Base-by-base conservation (phyloP, 2,329 filamentous ascomycete genomes). In the Curvularia verruculosa region DNA sequence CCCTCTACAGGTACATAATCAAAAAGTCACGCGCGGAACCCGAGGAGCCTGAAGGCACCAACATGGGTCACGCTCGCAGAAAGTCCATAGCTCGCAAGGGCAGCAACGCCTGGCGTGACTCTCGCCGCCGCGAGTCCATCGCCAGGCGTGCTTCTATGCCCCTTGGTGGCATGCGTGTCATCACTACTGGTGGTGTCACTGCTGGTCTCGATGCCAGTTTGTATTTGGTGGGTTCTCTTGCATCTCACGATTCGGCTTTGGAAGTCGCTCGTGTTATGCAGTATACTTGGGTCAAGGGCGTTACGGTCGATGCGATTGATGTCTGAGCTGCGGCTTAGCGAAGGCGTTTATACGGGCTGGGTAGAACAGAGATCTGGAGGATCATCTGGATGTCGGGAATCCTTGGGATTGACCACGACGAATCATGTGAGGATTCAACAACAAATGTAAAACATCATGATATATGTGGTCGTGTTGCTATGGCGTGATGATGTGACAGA, bases 231-330 rank as follows among this genome's bases (percentile, higher is more conserved):
- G 90, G 89, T 77, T 90, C 91, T 66, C 80, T 96, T 76, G 90
- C 94, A 48, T 89, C 87, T 59, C 87, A 91, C 71, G 89, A 90
- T 52, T 83, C 87, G 58, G 91, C 91, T 61, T 84, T 87, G 56
- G 89, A 94, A 79, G 87, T 91, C 64, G 88, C 89, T 71, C 85
- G 88, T 63, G 68, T 85, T 65, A 87, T 95, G 83, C 89, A 94
- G 80, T 90, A 93, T 82, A 86, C 84, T 72, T 96, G 92, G 92
- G 85, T 85, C 76, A 94, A 93, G 87, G 91, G 91, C 67, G 82
- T 90, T 75, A 90, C 92, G 67, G 89, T 94, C 67, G 90, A 94
- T 75, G 90, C 90, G 63, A 87, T 93, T 75, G 91, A 95, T 79
- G 90, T 95, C 77, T 94, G 86, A 71, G 65, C 64, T 58, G 56